Evolutionary conservation across 345 rosid genomes (phyloP).

Genomic region (Geranium brycei): DNA sequence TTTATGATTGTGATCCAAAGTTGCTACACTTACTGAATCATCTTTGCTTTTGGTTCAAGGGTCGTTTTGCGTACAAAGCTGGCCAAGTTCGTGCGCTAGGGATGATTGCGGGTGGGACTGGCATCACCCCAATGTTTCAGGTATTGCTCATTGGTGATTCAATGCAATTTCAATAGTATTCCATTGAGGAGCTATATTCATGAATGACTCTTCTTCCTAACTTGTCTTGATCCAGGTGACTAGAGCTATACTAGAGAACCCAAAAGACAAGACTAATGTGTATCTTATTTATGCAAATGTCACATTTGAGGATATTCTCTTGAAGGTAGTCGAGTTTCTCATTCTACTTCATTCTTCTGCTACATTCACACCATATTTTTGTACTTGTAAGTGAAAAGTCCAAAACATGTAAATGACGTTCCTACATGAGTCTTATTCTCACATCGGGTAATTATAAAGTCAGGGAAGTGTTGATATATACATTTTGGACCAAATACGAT

Average conservation of each 20-base stretch:
- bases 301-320: slow-evolving; percentile 28
- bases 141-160: slow-evolving; percentile 6
- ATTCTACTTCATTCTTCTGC: too few species aligned
- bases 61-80: slow-evolving; percentile 27
- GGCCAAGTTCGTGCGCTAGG: slow-evolving; percentile 38
- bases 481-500: too few species aligned
- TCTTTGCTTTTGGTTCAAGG: slow-evolving; percentile 14
- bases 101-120: slow-evolving; percentile 46
- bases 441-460: too few species aligned
- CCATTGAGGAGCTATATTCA: neutral
- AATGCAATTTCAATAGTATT: too few species aligned
- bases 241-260: slow-evolving; percentile 33
- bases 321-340: slow-evolving; percentile 19
- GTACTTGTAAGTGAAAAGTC: too few species aligned
- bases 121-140: slow-evolving; percentile 54
- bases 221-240: slow-evolving; percentile 17
- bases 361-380: too few species aligned
- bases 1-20: neutral
- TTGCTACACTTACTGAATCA: neutral
- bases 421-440: too few species aligned
- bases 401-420: too few species aligned
- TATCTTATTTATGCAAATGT: slow-evolving; percentile 34
- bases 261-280: slow-evolving; percentile 26
- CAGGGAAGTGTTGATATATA: too few species aligned
- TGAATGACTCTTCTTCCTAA: neutral